Evolutionary conservation across 2,329 filamentous ascomycete species (phyloP), one percentile per base, ranked within the genome.

Genomic region (Colletotrichum sp.): DNA sequence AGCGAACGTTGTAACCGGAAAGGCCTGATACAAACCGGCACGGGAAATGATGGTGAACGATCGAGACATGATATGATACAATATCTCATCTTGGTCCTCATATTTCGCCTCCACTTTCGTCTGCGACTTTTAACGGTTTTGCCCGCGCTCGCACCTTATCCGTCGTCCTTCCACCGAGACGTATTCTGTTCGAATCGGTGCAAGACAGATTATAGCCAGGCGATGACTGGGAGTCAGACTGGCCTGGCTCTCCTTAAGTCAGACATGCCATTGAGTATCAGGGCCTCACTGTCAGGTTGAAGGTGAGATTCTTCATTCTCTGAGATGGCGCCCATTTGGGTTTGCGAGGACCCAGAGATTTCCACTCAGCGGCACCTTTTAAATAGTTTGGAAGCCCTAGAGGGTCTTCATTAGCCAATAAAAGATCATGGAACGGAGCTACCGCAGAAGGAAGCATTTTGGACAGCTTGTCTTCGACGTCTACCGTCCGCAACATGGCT

Each of bases 261-360:
- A 44, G 8, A n/a, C 0, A 6, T 0, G 8, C 18, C 0, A 49
- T 0, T 49, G 9, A 49, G 0, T 0, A 18, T 12, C 0, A 10
- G 39, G 3, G 18, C 39, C 0, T 0, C 16, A 6, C 4, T n/a
- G 39, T 49, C 9, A n/a, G 39, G 18, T 10, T 49, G 39, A n/a
- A 49, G 39, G 9, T n/a, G 9, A n/a, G 0, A n/a, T 49, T 0
- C 39, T n/a, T 49, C 3, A 49, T 49, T 49, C 39, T 6, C 3
- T 12, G 0, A n/a, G 39, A 44, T 44, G 39, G 39, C 18, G 39
- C 18, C 16, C 18, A 49, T 49, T n/a, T n/a, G 18, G 8, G 16
- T 6, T 49, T 12, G 39, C 5, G 3, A 49, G 9, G 18, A 6
- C 2, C 39, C 2, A n/a, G 39, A 49, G 39, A 10, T 12, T n/a